Conservation (phyloP, 148 eudicot species). For the Nyssa sinensis region DNA sequence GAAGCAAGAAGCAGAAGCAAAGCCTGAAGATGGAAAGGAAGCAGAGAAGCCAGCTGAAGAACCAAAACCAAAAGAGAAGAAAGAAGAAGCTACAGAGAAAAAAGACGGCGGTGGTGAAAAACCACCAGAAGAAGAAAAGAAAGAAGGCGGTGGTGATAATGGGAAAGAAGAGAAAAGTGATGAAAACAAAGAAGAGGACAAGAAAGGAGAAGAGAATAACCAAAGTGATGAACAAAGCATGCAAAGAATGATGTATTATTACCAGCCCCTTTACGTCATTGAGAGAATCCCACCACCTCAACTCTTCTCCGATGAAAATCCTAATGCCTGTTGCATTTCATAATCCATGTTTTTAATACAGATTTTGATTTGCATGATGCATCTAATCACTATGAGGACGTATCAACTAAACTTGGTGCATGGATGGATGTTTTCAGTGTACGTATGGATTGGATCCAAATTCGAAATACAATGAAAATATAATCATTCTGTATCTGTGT, state of each 20-base stretch:
- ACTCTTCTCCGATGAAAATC: slow-evolving; percentile 92
- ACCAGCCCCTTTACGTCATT: slow-evolving; percentile 60
- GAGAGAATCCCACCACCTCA: slow-evolving; percentile 96
- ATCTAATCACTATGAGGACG: background rate
- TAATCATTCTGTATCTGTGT: background rate
- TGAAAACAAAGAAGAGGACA: slow-evolving; percentile 16
- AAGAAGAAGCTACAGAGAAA: slow-evolving; percentile 23
- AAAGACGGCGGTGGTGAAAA: slow-evolving; percentile 24
- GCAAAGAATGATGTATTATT: slow-evolving; percentile 61
- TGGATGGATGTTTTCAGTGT: slow-evolving; percentile 3
- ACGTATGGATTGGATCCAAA: background rate
- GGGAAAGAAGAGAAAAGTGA: too few species aligned
- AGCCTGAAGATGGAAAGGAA: slow-evolving; percentile 33
- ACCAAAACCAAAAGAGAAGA: slow-evolving; percentile 29
- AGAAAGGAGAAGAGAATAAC: slow-evolving; percentile 16
- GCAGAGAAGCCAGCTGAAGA: slow-evolving; percentile 43
- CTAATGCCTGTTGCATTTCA: slow-evolving; percentile 82
- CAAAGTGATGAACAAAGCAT: slow-evolving; percentile 46
- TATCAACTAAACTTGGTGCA: background rate
- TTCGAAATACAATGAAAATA: background rate
- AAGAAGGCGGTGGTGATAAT: too few species aligned
- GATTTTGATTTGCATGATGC: background rate
- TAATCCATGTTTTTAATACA: slow-evolving; percentile 16
- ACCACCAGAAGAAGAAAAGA: slow-evolving; percentile 18
- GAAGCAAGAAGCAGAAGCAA: slow-evolving; percentile 34